These are phyloP conservation scores for Wickerhamiella lipophila DNA, from an alignment of 805 yeast species.

Conservation along the genomic window DNA sequence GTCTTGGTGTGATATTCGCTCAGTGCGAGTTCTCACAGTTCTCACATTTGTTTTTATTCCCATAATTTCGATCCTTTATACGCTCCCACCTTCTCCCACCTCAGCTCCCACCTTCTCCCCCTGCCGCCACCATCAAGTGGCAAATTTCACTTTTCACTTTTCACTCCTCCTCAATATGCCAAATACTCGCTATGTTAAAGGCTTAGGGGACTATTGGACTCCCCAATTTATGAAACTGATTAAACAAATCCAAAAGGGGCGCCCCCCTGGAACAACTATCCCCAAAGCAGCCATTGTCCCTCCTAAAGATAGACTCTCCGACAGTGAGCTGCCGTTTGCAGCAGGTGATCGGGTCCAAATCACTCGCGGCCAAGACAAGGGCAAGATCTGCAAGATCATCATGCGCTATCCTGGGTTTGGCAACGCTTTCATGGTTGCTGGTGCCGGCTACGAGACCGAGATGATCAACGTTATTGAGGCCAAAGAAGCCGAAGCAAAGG, in stretches of 20 bases:
- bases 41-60: too few species aligned
- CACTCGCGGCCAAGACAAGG: constrained; percentile 47
- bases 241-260: constrained; percentile 14
- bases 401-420: constrained; percentile 45
- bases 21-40: too few species aligned
- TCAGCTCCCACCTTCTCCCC: too few species aligned
- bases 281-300: constrained; percentile 18
- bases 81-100: too few species aligned
- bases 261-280: constrained; percentile 19
- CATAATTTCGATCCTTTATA: too few species aligned
- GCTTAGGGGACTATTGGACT: constrained; percentile 13
- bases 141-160: not conserved
- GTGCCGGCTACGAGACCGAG: constrained; percentile 51
- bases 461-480: constrained; percentile 56
- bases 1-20: too few species aligned
- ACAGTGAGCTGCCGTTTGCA: constrained; percentile 21
- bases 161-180: not conserved
- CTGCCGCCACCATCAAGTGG: not conserved
- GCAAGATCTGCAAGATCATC: constrained; percentile 54
- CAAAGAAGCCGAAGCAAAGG: constrained; percentile 39
- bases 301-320: constrained; percentile 17
- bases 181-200: not conserved
- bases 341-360: constrained; percentile 24
- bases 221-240: constrained; percentile 20
- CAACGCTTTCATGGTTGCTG: constrained; percentile 52